Evolutionary conservation across 2,329 filamentous ascomycete genomes (phyloP), one percentile per base, ranked within the genome.

Genomic region (Elsinoe batatas): DNA sequence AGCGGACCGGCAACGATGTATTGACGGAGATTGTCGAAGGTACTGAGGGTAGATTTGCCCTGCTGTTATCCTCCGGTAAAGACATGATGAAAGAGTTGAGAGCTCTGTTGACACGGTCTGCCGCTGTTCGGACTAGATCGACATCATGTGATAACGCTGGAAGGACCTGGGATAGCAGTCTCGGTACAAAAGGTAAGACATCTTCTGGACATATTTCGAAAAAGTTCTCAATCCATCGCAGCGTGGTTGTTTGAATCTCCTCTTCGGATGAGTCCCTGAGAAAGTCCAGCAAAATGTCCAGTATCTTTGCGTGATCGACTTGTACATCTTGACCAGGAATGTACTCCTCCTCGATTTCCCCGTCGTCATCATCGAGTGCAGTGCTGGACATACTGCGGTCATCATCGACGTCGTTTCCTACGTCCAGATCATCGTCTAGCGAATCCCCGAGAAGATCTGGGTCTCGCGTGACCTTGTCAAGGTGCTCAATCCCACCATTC

Each of bases 141-240:
- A 93, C 87, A 53, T 86, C 88, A 65, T 91, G 95, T 4, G 91
- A 91, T 80, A 98, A 89, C 26, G 91, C 90, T 13, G 93, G 94
- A 26, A 98, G 79, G 56, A 98, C 86, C 65, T 96, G 88, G 1
- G 90, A 89, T 42, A 98, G 74, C 30, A 98, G 84, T 62, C 89
- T 88, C 18, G 94, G 94, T 0, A 95, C 93, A 68, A 97, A 97
- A 3, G 88, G 87, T 40, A 98, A 78, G 3, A 98, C 94, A 65
- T 98, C 93, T 67, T 96, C 93, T 0, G 93, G 91, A 63, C 91
- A 96, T 44, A 98, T 97, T 60, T 97, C 91, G 62, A 98, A 86
- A 68, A 98, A 96, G 58, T 87, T 87, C 61, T 96, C 90, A 61
- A 98, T 90, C 93, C 93, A 98, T 59, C 89, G 82, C 26, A 98